Base-by-base conservation (phyloP, 1,284 basidiomycete species). In the Porodaedalea pini region DNA sequence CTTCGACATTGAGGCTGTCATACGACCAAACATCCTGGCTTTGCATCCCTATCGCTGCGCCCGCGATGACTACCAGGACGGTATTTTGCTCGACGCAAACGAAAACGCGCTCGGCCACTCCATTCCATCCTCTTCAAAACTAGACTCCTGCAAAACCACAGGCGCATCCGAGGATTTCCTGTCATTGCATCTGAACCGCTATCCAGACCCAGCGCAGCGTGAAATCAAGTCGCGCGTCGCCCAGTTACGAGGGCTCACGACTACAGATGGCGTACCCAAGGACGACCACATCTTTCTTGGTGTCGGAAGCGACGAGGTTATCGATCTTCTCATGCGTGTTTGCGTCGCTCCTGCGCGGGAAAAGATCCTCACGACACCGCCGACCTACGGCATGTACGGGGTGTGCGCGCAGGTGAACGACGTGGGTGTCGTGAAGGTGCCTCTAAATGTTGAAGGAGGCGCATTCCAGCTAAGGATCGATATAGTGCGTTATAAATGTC, bases 321-420 rank as follows among this genome's bases (percentile, higher is more conserved):
- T 99, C 63, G 97, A 99, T 70, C 75, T 99, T 56, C 78, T 99
- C 52, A 95, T 96, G 75, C 83, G 97, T 8, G 85, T 98, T 40
- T 88, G 90, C 64, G 94, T 95, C 65, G 76, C 76, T 0, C 97
- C 97, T 0, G 90, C 80, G 1, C 72, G 57, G 4, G 74, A 98
- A 68, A 90, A 86, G 67, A 86, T 94, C 34, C 70, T 96, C 65
- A 89, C 85, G 40, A 92, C 88, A 4, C 97, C 96, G 1, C 97
- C 97, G 2, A 98, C 96, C 5, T 99, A 99, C 69, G 96, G 96
- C 21, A 99, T 99, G 96, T 99, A 99, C 74, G 73, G 79, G 17
- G 96, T 99, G 1, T 94, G 90, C 61, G 97, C 96, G 5, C 89
- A 95, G 65, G 88, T 99, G 54, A 99, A 99, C 69, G 97, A 99